Percentiles rank a stretch among this genome's conserved stretches.
Conservation (phyloP, 768 basidiomycete species). For the Mrakia gelida region DNA sequence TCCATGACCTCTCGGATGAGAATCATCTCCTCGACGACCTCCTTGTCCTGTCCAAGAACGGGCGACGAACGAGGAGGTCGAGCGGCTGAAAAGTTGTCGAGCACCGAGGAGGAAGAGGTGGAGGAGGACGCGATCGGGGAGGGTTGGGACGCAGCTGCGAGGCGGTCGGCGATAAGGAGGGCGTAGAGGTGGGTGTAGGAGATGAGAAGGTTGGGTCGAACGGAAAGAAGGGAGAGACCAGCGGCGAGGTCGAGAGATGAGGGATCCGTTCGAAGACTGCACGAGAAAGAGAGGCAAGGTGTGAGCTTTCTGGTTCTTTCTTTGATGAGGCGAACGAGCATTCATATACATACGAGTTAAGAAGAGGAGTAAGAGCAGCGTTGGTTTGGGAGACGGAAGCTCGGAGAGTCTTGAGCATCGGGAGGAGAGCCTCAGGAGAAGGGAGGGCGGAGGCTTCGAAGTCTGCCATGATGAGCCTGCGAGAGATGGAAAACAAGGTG, state of each 20-base stretch:
- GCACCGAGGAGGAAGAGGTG: slow-evolving; percentile 46
- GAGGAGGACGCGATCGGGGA: slow-evolving; percentile 56
- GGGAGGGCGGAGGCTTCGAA: not conserved
- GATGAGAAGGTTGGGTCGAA: slow-evolving; percentile 78
- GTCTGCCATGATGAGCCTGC: slow-evolving; percentile 17
- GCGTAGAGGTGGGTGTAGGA: slow-evolving; percentile 80
- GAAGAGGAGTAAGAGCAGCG: slow-evolving; percentile 28
- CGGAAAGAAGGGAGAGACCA: slow-evolving; percentile 84
- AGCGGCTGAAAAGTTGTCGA: slow-evolving; percentile 33
- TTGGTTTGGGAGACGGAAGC: slow-evolving; percentile 25
- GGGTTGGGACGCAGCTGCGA: slow-evolving; percentile 36
- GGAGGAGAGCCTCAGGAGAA: slow-evolving; percentile 15
- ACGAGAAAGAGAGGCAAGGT: not conserved
- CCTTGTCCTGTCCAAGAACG: slow-evolving; percentile 40
- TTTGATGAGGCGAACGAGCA: not conserved
- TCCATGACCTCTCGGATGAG: slow-evolving; percentile 79
- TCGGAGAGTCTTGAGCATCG: slow-evolving; percentile 22
- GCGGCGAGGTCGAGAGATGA: slow-evolving; percentile 43
- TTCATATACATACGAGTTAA: slow-evolving; percentile 11
- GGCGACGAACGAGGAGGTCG: slow-evolving; percentile 1
- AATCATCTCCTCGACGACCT: slow-evolving; percentile 72
- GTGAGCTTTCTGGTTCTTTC: not conserved
- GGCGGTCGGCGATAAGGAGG: slow-evolving; percentile 50
- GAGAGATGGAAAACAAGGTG: not conserved
- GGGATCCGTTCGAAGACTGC: slow-evolving; percentile 21